Base-by-base conservation (phyloP, 73 alveolate species). In the Paramecium tetraurelia region DNA sequence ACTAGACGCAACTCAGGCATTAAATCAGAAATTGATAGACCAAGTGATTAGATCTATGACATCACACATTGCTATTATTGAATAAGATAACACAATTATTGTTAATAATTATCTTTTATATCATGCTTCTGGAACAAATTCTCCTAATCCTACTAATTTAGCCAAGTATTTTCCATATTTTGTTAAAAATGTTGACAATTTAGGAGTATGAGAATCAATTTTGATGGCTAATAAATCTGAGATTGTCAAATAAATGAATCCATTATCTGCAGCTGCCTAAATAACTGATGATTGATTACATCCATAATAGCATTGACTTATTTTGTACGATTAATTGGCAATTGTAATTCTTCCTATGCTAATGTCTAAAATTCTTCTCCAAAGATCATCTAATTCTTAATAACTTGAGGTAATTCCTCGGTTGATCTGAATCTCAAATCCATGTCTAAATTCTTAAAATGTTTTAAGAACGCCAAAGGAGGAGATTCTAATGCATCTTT, bases 1-100 rank as follows among this genome's bases (percentile, higher is more conserved):
- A 86, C 96, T 12, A 93, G 96, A 70, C 29, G 96, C 31, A 70
- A 86, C 18, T 93, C 96, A 16, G 96, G 96, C 14, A 93, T 93
- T 9, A 75, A 75, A 18, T 86, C 94, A 50, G 92, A 70, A 59
- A 93, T 93, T 31, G 71, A 68, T 40, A 71, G 96, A 8, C 96
- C 96, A 12, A 27, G 53, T 35, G 93, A 86, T 36, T 43, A 59
- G 24, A 76, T 93, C 35, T 93, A 87, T 57, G 44, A 93, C 50
- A 93, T 93, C 68, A 84, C 93, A 2, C 96, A 93, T 50, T 92
- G 95, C 33, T 92, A 92, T 85, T 92, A 83, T 92, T 92, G 95
- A 92, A 24, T 27, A 68, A 1, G 27, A 68, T 68, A 27, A 20
- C 5, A 53, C 9, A 53, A 53, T 53, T 53, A 53, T 53, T 53